Evolutionary conservation across 805 yeast genomes (phyloP), one percentile per base, ranked within the genome.

Genomic region (Cyberlindnera veronae): DNA sequence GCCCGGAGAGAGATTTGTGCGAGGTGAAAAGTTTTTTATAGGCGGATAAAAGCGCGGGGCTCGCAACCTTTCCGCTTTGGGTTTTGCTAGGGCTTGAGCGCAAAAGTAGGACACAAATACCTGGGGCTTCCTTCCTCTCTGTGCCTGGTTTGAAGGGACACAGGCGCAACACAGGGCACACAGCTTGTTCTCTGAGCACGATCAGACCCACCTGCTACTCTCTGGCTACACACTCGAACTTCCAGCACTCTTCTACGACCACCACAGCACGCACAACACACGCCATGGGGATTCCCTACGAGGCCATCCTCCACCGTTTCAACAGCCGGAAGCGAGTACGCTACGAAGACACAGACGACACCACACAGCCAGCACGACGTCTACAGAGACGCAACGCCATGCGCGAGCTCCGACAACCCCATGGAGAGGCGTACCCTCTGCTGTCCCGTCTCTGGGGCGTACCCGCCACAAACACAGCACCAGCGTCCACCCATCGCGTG

Each of bases 331-430:
- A 42, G 20, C 41, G 45, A 12, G 45, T 42, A 15, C 32, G 45
- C 3, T 38, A 38, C 21, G 45, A 42, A 20, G 45, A 38, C 5
- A 39, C 36, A 4, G 29, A 15, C 10, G 29, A 22, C 13, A 27
- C 26, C 15, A n/a, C 38, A 3, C 42, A 42, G 13, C 42, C 45
- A 3, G 39, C 39, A 12, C 26, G 42, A 23, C 20, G 45, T 11
- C 32, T 42, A 6, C 41, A 34, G 15, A 19, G 45, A 22, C 33
- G 39, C n/a, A 42, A 42, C 15, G 45, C 45, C 23, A 42, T 42
- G 34, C 31, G 45, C 17, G 38, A 36, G n/a, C 38, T 41, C 2
- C 38, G 29, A 11, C 38, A 26, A 29, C 17, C 32, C 9, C 32
- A 29, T 8, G 38, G 36, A 6, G 36, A 33, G 18, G 36, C 36